A percentile compares a stretch with the other conserved stretches of the same genome.
phyloP scores from a whole-genome alignment of 2,329 filamentous ascomycete species.

The Teratosphaeria zuluensis region DNA sequence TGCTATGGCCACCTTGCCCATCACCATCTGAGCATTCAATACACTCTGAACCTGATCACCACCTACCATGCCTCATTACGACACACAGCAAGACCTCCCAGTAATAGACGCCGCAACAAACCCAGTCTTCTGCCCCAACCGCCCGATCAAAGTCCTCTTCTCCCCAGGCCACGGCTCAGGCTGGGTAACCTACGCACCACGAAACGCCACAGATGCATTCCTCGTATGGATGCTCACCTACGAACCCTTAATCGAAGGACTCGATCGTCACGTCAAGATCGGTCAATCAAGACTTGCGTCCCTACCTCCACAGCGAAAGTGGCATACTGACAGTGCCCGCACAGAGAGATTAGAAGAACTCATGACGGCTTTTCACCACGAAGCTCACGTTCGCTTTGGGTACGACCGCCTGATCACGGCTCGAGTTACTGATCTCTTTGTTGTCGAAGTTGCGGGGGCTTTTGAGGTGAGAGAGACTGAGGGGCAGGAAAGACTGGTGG shows the following conservation, averaged over 20 bases:
- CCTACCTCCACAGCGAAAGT: not conserved
- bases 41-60: not conserved
- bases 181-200: conserved; percentile 6
- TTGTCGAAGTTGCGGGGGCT: conserved; percentile 1
- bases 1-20: not conserved
- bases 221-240: conserved; percentile 10
- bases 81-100: not conserved
- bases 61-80: not conserved
- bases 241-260: conserved; percentile 7
- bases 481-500: conserved; percentile 5
- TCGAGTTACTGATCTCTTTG: conserved; percentile 5
- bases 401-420: conserved; percentile 5
- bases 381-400: conserved; percentile 3
- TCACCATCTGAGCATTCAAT: not conserved
- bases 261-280: conserved; percentile 2
- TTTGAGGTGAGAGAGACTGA: conserved; percentile 8
- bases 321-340: not conserved
- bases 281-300: not conserved
- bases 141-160: conserved; percentile 6
- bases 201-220: conserved; percentile 5
- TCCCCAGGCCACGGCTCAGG: conserved; percentile 10
- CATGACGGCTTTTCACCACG: conserved; percentile 5
- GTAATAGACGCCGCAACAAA: conserved; percentile 4
- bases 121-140: conserved; percentile 6
- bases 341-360: conserved; percentile 5